Conservation (phyloP, 164 flowering plant genomes). For the Houttuynia cordata region DNA sequence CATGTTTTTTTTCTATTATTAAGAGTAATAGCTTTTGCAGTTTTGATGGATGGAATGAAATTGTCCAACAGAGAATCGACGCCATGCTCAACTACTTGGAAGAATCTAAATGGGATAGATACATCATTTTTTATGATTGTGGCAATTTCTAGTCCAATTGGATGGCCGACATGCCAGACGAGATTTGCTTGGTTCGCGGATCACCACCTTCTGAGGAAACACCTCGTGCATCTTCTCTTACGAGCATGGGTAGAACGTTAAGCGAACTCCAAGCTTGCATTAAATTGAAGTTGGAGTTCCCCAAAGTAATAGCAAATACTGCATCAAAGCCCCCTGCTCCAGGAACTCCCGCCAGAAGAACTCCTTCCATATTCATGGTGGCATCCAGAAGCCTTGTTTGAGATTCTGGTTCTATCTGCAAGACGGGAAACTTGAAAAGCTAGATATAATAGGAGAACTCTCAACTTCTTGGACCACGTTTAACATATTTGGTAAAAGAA, state of each 20-base stretch:
- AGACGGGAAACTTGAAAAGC: constrained; percentile 2
- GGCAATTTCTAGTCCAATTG: constrained; percentile 13
- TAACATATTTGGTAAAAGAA: no score
- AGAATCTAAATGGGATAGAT: background rate
- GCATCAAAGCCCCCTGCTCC: constrained; percentile 99
- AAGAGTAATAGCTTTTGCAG: no score
- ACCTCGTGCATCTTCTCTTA: constrained; percentile 88
- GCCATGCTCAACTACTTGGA: background rate
- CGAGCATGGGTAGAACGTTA: constrained; percentile 74
- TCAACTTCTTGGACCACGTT: no score
- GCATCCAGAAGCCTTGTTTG: constrained; percentile 78
- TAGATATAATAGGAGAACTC: no score
- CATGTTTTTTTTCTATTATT: no score
- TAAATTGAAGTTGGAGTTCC: constrained; percentile 45
- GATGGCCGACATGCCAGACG: constrained; percentile 46
- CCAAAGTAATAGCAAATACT: constrained; percentile 75
- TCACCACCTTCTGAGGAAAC: constrained; percentile 67
- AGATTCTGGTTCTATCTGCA: constrained; percentile 93
- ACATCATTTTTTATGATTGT: background rate
- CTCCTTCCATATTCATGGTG: constrained; percentile 83
- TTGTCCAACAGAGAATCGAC: background rate
- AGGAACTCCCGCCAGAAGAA: constrained; percentile 93
- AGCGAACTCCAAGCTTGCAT: constrained; percentile 59
- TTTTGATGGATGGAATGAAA: no score
- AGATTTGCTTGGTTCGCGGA: constrained; percentile 53